Base-by-base conservation (phyloP, 768 basidiomycete species). In the Austroboletus eburneus region DNA sequence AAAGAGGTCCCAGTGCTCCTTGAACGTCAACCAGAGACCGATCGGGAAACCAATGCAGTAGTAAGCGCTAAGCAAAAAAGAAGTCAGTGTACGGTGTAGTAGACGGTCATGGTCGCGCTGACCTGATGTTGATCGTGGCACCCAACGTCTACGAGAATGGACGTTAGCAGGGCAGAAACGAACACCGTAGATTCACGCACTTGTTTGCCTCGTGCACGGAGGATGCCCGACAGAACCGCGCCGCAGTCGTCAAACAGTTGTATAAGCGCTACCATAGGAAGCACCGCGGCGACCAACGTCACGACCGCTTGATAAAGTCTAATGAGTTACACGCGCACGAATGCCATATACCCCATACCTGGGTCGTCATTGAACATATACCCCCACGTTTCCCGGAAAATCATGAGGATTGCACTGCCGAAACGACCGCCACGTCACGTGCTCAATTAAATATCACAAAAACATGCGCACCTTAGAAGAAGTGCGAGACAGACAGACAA, bases 141-240 rank as follows among this genome's bases (percentile, higher is more conserved):
- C 91, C 91, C 2, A 81, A 75, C 39, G 84, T 78, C 77, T 90
- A 62, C 2, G 20, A 4, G 30, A 18, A 23, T 24, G n/a, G n/a
- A n/a, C 5, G 35, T 22, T 1, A 14, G 17, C 30, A 7, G 13
- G 14, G 13, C 7, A 32, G 30, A 13, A 32, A 10, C 30, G 7
- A 14, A 27, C 29, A 7, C 10, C 6, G 18, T 2, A 9, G 1
- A 2, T 44, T 37, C 5, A 56, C 67, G 13, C 41, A 74, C 82
- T 64, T 88, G 88, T 64, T 85, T 87, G 5, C 94, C 92, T 32
- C 80, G 70, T 0, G 93, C 85, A 24, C 95, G 76, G 35, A 99
- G 69, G 51, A 96, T 81, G 2, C 93, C 92, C 2, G 76, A 78
- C 0, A 85, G 77, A 4, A 91, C 81, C 0, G 80, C 87, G 0